Conservation (phyloP, 2,329 filamentous ascomycete species). For the Daldinia sp. region DNA sequence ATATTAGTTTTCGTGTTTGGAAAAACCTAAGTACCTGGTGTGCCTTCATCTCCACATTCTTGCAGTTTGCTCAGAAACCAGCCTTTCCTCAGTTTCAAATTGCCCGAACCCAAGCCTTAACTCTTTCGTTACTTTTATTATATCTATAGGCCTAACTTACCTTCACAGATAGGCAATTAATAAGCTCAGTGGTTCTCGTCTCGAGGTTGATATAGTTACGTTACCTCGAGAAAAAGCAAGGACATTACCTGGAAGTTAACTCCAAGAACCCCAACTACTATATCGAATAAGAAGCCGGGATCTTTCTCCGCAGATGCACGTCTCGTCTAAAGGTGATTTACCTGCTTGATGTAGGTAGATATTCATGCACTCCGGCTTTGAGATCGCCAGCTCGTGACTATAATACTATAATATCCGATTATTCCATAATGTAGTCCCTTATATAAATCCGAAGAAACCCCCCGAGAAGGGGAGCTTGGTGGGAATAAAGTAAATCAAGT, state of each 20-base stretch:
- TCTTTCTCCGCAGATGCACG: constrained; percentile 2
- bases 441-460: constrained; percentile 5
- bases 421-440: not conserved
- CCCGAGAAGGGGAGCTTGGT: not conserved
- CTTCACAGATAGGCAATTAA: too few species aligned
- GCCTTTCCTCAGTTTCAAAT: too few species aligned
- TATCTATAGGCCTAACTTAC: too few species aligned
- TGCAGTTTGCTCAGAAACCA: too few species aligned
- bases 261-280: not conserved
- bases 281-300: not conserved
- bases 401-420: not conserved
- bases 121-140: too few species aligned
- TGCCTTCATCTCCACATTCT: too few species aligned
- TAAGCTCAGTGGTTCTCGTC: too few species aligned
- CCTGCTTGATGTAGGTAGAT: not conserved
- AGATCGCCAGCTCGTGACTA: constrained; percentile 3
- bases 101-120: too few species aligned
- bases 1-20: not conserved
- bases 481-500: constrained; percentile 10
- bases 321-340: constrained; percentile 3
- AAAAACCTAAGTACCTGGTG: too few species aligned
- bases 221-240: too few species aligned
- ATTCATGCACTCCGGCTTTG: not conserved
- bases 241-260: not conserved
- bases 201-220: too few species aligned